Conservation (phyloP, 495 filamentous ascomycete species). For the Aspergillus cristatus region DNA sequence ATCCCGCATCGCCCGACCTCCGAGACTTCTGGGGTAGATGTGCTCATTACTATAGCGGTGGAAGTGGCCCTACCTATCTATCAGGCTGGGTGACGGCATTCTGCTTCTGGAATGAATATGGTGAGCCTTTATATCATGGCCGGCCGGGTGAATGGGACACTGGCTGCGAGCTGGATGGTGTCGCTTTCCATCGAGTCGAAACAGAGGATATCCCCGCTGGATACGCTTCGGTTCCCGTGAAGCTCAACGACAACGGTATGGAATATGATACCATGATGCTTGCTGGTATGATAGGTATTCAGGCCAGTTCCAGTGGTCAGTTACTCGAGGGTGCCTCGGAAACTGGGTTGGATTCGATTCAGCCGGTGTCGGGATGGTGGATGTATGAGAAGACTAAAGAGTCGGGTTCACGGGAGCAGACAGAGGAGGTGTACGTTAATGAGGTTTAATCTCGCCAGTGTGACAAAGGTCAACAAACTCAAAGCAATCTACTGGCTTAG, state of each 20-base stretch:
- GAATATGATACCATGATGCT: slow-evolving; percentile 16
- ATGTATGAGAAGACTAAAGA: no score
- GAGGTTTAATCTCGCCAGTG: no score
- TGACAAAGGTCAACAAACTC: no score
- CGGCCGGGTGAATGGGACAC: background rate
- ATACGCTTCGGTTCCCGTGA: slow-evolving; percentile 19
- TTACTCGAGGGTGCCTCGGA: slow-evolving; percentile 1
- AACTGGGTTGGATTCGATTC: slow-evolving; percentile 18
- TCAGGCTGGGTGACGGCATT: slow-evolving; percentile 43
- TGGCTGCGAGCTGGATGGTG: slow-evolving; percentile 10
- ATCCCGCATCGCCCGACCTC: slow-evolving; percentile 9
- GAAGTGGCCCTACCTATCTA: slow-evolving; percentile 17
- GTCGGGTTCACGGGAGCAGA: no score
- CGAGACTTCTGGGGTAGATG: slow-evolving; percentile 34
- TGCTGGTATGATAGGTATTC: slow-evolving; percentile 23
- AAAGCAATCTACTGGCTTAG: no score
- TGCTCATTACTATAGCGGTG: slow-evolving; percentile 7
- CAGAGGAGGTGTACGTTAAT: no score
- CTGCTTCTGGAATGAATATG: slow-evolving; percentile 35
- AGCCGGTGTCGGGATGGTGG: slow-evolving; percentile 26
- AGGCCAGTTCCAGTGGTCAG: slow-evolving; percentile 11
- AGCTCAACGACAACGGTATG: slow-evolving; percentile 17
- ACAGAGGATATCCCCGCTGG: slow-evolving; percentile 14
- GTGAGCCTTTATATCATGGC: slow-evolving; percentile 9
- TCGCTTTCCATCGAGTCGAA: slow-evolving; percentile 9